These are phyloP conservation scores for Phlyctochytrium arcticum DNA, from an alignment of 192 early-diverging fungal species.

Conservation along the genomic window DNA sequence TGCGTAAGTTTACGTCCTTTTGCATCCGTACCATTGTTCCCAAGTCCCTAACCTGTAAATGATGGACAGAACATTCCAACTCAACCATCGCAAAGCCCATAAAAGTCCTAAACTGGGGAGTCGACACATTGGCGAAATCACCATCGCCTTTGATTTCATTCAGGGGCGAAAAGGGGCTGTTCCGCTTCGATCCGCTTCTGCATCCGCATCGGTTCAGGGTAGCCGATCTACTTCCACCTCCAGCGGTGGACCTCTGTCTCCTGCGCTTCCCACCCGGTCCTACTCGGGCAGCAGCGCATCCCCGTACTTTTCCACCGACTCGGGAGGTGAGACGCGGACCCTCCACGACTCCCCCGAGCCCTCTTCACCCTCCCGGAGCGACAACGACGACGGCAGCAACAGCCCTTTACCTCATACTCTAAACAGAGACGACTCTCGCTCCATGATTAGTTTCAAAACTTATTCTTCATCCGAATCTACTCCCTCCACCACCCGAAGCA, in stretches of 20 bases:
- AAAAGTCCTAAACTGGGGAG: conserved; percentile 9
- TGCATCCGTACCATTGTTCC: too few relatives aligned
- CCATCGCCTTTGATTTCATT: conserved; percentile 22
- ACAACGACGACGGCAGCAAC: too few relatives aligned
- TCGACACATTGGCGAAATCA: conserved; percentile 17
- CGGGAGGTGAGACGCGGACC: background rate
- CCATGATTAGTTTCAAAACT: conserved; percentile 15
- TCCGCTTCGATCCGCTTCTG: background rate
- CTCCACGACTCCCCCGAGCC: background rate
- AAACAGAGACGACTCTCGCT: conserved; percentile 15
- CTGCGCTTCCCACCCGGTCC: background rate
- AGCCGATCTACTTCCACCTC: background rate
- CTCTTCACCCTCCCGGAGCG: background rate
- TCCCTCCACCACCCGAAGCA: background rate
- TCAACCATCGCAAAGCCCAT: conserved; percentile 24
- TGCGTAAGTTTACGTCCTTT: too few relatives aligned
- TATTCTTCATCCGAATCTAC: background rate
- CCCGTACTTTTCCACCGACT: background rate
- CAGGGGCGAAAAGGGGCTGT: background rate
- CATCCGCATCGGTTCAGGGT: too few relatives aligned
- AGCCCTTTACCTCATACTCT: too few relatives aligned
- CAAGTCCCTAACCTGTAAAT: too few relatives aligned
- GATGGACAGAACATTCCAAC: conserved; percentile 11
- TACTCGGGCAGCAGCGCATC: background rate
- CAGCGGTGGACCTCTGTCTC: background rate